Evolutionary conservation across 2,329 filamentous ascomycete genomes (phyloP).

Genomic region (Fusarium domesticum): DNA sequence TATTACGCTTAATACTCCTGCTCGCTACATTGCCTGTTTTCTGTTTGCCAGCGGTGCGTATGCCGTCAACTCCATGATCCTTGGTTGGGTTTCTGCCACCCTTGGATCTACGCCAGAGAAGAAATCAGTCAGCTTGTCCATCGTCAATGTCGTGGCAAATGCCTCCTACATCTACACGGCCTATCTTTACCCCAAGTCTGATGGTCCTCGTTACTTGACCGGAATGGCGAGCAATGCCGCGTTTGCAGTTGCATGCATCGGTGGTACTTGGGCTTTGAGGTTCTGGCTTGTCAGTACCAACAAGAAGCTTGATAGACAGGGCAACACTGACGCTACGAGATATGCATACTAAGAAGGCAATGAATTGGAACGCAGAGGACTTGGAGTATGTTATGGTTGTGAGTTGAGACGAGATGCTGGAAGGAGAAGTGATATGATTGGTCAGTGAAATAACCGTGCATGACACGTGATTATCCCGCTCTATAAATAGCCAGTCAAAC

Average conservation of each 20-base stretch:
- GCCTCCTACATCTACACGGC: slow-evolving; percentile 46
- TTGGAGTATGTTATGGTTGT: too few relatives aligned
- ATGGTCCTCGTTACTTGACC: slow-evolving; percentile 41
- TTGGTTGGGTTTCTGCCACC: slow-evolving; percentile 42
- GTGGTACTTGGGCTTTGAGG: slow-evolving; percentile 24
- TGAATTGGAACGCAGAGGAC: too few relatives aligned
- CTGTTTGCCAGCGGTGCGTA: slow-evolving; percentile 37
- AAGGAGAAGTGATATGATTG: too few relatives aligned
- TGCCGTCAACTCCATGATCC: slow-evolving; percentile 41
- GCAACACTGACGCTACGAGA: slow-evolving; percentile 6
- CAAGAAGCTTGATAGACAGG: slow-evolving; percentile 23
- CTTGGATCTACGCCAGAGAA: slow-evolving; percentile 44
- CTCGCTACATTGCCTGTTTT: slow-evolving; percentile 35
- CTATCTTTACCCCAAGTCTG: slow-evolving; percentile 41
- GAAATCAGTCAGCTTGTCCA: slow-evolving; percentile 41
- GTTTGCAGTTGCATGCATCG: slow-evolving; percentile 27
- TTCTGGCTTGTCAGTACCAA: slow-evolving; percentile 26
- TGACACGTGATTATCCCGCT: too few relatives aligned
- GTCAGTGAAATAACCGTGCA: too few relatives aligned
- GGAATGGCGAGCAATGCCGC: slow-evolving; percentile 36
- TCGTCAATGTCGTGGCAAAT: slow-evolving; percentile 45
- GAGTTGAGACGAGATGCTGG: too few relatives aligned
- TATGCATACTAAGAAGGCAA: slow-evolving; percentile 28
- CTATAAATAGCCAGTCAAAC: too few relatives aligned
- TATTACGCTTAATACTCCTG: slow-evolving; percentile 30